A percentile compares a stretch with the other conserved stretches of the same genome.
Evolutionary conservation across 2,329 filamentous ascomycete species (phyloP).

Genomic region (Septoria petroselini): DNA sequence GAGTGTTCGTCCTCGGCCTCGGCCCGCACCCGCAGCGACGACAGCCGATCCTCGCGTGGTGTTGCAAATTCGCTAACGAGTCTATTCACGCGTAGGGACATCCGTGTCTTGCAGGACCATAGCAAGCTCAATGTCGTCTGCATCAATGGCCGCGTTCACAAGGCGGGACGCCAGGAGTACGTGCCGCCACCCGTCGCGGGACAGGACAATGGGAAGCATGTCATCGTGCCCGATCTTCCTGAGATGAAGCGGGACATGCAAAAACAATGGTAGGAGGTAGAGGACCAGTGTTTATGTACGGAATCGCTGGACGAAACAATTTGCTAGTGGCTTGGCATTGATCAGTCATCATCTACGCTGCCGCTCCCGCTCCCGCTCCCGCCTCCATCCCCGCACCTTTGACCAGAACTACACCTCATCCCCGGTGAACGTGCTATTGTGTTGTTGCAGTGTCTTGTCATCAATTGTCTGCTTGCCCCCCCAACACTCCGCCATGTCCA

Average conservation of each 20-base stretch:
- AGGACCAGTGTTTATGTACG: too few species aligned
- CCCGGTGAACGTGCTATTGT: too few species aligned
- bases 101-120: slow-evolving; percentile 48
- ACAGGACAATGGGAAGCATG: slow-evolving; percentile 3
- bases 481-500: neutral
- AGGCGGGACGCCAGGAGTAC: slow-evolving; percentile 34
- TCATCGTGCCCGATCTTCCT: slow-evolving; percentile 1
- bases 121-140: slow-evolving; percentile 47
- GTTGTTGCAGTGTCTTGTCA: too few species aligned
- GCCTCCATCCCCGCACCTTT: too few species aligned
- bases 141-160: slow-evolving; percentile 50
- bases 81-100: too few species aligned
- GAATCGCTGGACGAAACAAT: neutral
- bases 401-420: too few species aligned
- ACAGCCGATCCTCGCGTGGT: too few species aligned
- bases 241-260: slow-evolving; percentile 7
- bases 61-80: too few species aligned
- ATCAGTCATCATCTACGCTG: neutral
- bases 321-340: neutral
- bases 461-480: too few species aligned
- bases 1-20: too few species aligned
- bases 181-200: slow-evolving; percentile 3
- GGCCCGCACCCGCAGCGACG: too few species aligned
- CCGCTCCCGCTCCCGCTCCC: too few species aligned
- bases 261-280: neutral